phyloP scores from a whole-genome alignment of 805 yeast genomes.

The Candida stauntonica region DNA sequence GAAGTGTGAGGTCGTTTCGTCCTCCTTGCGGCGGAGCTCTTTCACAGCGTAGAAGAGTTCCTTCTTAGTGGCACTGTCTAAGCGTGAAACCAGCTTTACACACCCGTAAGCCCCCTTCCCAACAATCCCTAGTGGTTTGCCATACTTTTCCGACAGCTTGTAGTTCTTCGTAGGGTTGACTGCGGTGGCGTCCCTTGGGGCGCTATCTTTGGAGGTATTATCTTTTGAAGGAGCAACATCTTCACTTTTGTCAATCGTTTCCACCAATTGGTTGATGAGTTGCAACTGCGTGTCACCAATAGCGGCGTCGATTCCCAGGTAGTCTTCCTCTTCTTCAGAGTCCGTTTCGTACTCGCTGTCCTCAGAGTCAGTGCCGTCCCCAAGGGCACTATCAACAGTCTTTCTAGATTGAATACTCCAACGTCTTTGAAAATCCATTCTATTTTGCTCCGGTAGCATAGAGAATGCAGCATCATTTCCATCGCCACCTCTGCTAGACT shows the following conservation, averaged over 20 bases:
- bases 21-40: slow-evolving; percentile 96
- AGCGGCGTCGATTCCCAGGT: slow-evolving; percentile 31
- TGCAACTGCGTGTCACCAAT: slow-evolving; percentile 47
- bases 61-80: slow-evolving; percentile 70
- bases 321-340: slow-evolving; percentile 3
- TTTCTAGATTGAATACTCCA: slow-evolving; percentile 26
- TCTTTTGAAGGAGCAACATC: slow-evolving; percentile 6
- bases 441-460: slow-evolving; percentile 26
- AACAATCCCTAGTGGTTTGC: slow-evolving; percentile 48
- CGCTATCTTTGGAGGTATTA: not conserved
- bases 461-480: slow-evolving; percentile 25
- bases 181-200: not conserved
- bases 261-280: slow-evolving; percentile 43
- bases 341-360: slow-evolving; percentile 9
- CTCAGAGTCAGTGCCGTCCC: slow-evolving; percentile 9
- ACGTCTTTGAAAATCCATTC: slow-evolving; percentile 27
- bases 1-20: slow-evolving; percentile 94
- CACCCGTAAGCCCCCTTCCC: slow-evolving; percentile 99
- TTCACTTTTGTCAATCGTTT: slow-evolving; percentile 39
- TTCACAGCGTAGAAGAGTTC: slow-evolving; percentile 87
- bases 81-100: slow-evolving; percentile 89
- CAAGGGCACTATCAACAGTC: slow-evolving; percentile 20
- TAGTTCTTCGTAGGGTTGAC: slow-evolving; percentile 24
- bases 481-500: slow-evolving; percentile 9
- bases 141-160: slow-evolving; percentile 42